Evolutionary conservation across 352 stramenopile genomes (phyloP).

Genomic region (Phytophthora boehmeriae): DNA sequence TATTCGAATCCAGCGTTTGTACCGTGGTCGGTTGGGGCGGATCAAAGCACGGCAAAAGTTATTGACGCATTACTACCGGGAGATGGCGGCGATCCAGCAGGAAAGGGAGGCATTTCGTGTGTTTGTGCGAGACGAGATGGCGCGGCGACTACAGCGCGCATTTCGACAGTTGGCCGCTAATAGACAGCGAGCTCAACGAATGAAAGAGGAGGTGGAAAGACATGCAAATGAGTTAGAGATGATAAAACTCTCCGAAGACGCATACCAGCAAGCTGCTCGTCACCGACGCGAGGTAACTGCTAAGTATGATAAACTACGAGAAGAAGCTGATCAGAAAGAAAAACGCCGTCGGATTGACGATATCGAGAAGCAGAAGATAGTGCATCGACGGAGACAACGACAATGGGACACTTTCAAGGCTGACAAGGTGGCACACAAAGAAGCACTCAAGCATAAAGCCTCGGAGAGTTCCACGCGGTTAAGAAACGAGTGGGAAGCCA

Average conservation of each 20-base stretch:
- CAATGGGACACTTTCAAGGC: slow-evolving; percentile 66
- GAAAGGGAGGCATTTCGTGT: slow-evolving; percentile 57
- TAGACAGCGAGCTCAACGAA: slow-evolving; percentile 17
- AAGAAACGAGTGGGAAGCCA: slow-evolving; percentile 49
- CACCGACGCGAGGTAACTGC: slow-evolving; percentile 52
- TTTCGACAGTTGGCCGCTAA: slow-evolving; percentile 40
- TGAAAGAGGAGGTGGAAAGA: slow-evolving; percentile 32
- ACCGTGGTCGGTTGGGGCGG: slow-evolving; percentile 59
- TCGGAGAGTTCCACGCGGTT: slow-evolving; percentile 42
- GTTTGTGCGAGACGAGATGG: slow-evolving; percentile 47
- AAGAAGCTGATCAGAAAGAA: slow-evolving; percentile 49
- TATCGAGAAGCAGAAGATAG: slow-evolving; percentile 66
- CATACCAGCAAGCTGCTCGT: slow-evolving; percentile 29
- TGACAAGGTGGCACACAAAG: slow-evolving; percentile 40
- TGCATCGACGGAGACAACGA: slow-evolving; percentile 54
- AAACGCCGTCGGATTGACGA: slow-evolving; percentile 56
- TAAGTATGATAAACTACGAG: slow-evolving; percentile 58
- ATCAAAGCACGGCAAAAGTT: slow-evolving; percentile 42
- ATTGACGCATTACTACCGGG: slow-evolving; percentile 54
- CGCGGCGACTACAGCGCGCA: slow-evolving; percentile 47
- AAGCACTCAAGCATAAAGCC: slow-evolving; percentile 46
- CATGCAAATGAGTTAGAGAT: slow-evolving; percentile 52
- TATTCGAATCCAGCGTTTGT: slow-evolving; percentile 66
- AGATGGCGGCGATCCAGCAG: slow-evolving; percentile 58
- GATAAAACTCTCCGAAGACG: slow-evolving; percentile 41